Conservation (phyloP, 768 basidiomycete genomes). For the Lentinula aciculospora region DNA sequence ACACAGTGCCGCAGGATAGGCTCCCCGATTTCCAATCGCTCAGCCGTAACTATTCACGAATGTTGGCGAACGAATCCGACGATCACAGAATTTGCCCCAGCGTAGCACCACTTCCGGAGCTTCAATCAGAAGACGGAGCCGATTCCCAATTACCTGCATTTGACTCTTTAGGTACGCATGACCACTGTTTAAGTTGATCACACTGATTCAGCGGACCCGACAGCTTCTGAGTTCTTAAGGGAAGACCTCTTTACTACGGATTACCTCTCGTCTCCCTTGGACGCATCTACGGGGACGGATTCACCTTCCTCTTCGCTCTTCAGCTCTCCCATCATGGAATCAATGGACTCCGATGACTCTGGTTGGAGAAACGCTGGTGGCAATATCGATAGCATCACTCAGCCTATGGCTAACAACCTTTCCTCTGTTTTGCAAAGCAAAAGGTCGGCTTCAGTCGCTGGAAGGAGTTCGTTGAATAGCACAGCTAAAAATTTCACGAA, state of each 20-base stretch:
- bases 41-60: constrained; percentile 59
- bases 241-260: not conserved
- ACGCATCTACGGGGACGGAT: constrained; percentile 7
- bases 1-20: constrained; percentile 6
- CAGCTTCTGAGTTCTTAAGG: not conserved
- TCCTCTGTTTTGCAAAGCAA: not conserved
- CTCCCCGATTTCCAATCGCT: constrained; percentile 43
- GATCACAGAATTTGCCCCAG: not conserved
- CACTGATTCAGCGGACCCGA: not conserved
- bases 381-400: constrained; percentile 22
- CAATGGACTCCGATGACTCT: not conserved
- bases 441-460: too few relatives aligned
- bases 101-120: constrained; percentile 21
- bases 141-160: not conserved
- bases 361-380: constrained; percentile 37
- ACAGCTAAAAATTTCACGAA: too few relatives aligned
- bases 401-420: constrained; percentile 19
- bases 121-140: not conserved
- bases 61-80: constrained; percentile 39
- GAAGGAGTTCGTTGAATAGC: too few relatives aligned
- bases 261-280: not conserved
- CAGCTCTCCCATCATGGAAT: constrained; percentile 10
- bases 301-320: constrained; percentile 25
- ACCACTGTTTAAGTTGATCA: constrained; percentile 2
- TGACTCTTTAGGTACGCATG: constrained; percentile 12